Evolutionary conservation across 495 filamentous ascomycete species (phyloP), one percentile per base, ranked within the genome.

Genomic region (Trichocladium antarcticum): DNA sequence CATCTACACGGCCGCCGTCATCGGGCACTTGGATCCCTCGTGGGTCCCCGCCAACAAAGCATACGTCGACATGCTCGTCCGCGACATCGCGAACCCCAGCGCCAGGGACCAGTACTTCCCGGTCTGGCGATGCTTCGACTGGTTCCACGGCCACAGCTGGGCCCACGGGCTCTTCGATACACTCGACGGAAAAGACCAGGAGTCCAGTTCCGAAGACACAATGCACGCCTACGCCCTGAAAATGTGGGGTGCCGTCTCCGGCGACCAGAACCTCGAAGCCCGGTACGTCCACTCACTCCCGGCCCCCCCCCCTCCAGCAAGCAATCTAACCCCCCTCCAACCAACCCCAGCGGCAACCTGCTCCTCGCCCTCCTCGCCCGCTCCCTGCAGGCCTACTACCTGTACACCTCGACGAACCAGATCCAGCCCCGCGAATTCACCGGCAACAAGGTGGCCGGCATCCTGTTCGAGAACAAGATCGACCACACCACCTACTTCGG

Each of bases 401-500:
- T 95, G 5, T 77, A 92, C 68, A 68, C 73, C 16, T 70, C 58
- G 19, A 63, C 73, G 57, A 95, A 96, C 62, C 69, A 61, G 3
- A 82, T 88, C 44, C 83, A 96, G 52, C 92, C 92, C 0, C 28
- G 73, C 1, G 70, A 83, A 19, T 95, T 94, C 51, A 77, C 85
- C 27, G 75, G 68, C 8, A 98, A 98, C 68, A 88, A 83, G 61
- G 92, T 86, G 12, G 82, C 87, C 6, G 93, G 92, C 12, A 95
- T 98, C 60, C 63, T 97, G 6, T 98, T 96, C 60, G 92, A 98
- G 65, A 97, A 96, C 66, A 98, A 98, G 65, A 75, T 89, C 37
- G 86, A 97, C 62, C 92, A 96, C 64, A 85, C 83, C 8, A 98
- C 92, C 1, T 97, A 92, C 68, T 98, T 98, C 58, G 89, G 89